Evolutionary conservation across 2,329 filamentous ascomycete genomes (phyloP).

Genomic region (Beauveria sp.): DNA sequence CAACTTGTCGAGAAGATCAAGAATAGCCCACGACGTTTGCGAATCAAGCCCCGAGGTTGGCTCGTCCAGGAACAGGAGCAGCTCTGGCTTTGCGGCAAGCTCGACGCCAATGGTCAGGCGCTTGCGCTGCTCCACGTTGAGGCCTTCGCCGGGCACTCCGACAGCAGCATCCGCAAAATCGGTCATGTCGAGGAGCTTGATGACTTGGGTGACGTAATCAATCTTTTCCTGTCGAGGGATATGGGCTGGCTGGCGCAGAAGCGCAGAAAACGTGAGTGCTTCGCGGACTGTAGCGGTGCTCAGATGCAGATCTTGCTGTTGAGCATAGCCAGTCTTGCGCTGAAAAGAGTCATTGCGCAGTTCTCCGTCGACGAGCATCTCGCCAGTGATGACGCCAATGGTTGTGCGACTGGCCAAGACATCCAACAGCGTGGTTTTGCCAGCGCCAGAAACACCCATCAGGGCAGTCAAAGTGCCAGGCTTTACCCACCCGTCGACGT

Average conservation of each 20-base stretch:
- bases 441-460: conserved; percentile 79
- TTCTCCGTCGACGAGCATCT: conserved; percentile 49
- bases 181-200: conserved; percentile 52
- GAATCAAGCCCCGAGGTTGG: conserved; percentile 69
- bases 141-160: conserved; percentile 57
- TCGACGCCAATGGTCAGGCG: conserved; percentile 91
- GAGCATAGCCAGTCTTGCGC: no score
- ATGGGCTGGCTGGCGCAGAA: no score
- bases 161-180: conserved; percentile 52
- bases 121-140: conserved; percentile 59
- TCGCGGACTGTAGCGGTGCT: no score
- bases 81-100: conserved; percentile 71
- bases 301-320: no score
- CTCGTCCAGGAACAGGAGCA: conserved; percentile 72
- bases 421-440: conserved; percentile 79
- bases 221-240: conserved; percentile 25
- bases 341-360: conserved; percentile 32
- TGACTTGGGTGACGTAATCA: conserved; percentile 58
- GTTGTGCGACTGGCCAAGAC: conserved; percentile 59
- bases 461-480: conserved; percentile 71
- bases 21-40: conserved; percentile 33
- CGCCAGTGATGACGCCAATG: conserved; percentile 51
- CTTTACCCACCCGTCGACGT: neutral
- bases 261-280: no score
- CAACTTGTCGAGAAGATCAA: no score